Base-by-base conservation (phyloP, 2,329 filamentous ascomycete species). In the Ceratocystis harringtonii region DNA sequence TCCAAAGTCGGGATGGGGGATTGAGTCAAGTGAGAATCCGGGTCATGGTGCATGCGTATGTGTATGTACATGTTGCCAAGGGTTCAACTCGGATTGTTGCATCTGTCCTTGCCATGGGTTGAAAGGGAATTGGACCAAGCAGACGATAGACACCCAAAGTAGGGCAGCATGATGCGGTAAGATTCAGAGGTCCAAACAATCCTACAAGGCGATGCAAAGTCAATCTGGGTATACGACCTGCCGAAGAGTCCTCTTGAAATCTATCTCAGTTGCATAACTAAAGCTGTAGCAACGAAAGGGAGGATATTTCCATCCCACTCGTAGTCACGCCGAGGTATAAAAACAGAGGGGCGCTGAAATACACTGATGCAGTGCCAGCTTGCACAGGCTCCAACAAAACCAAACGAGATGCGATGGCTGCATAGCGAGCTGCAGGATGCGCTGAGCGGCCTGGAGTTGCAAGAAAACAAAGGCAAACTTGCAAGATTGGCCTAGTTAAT, bases 371-470 rank as follows among this genome's bases (percentile, higher is more conserved):
- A 58, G 55, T 58, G 55, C 55, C 55, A 58, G 55, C 55, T 36
- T 58, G 48, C 17, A 36, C 30, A 58, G 55, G 55, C 55, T 36
- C 28, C 30, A 30, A 32, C 32, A n/a, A 58, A 19, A 19, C 28
- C 25, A 36, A 58, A 36, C 55, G 55, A 58, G 25, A 19, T 10
- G 28, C 17, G 55, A 36, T 36, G 55, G 28, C 55, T 58, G 55
- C 55, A 58, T 30, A 58, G 25, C 15, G 55, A 58, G 55, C 55
- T 36, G 55, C 55, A 58, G 55, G 55, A 58, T 58, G 55, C 7
- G 8, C 5, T 58, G 30, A 58, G 10, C 55, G n/a, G 28, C 25
- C 28, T 58, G 28, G 55, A 28, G 8, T 36, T 25, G 25, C 22
- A 58, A 58, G 22, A 57, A 22, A 58, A 36, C 55, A n/a, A n/a